Evolutionary conservation across 768 basidiomycete species (phyloP).

Genomic region (Tylopilus felleus): DNA sequence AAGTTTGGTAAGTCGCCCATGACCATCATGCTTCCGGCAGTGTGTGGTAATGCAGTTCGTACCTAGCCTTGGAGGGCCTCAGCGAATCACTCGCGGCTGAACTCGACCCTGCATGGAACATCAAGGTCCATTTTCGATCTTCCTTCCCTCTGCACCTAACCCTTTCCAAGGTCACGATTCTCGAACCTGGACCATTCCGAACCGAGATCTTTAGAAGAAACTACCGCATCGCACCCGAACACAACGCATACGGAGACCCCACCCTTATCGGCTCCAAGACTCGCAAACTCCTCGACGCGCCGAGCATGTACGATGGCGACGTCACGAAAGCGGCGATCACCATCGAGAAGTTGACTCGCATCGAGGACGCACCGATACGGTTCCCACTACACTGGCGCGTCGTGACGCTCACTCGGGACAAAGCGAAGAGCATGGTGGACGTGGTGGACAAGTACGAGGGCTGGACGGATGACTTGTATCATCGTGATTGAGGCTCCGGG

Average conservation of each 20-base stretch:
- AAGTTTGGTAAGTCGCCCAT: constrained; percentile 12
- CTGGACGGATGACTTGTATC: constrained; percentile 18
- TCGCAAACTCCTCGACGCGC: not conserved
- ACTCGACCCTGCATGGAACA: not conserved
- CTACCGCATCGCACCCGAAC: not conserved
- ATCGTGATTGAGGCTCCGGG: not conserved
- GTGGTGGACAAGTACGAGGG: constrained; percentile 12
- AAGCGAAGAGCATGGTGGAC: constrained; percentile 9
- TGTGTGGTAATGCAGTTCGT: not conserved
- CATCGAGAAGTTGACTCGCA: constrained; percentile 11
- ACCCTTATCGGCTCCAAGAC: not conserved
- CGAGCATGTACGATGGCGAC: constrained; percentile 11
- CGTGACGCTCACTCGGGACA: constrained; percentile 9
- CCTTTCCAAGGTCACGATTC: constrained; percentile 15
- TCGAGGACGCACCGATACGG: constrained; percentile 19
- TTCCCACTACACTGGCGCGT: constrained; percentile 10
- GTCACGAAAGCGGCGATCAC: constrained; percentile 8
- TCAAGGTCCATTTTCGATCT: not conserved
- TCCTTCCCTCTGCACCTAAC: no score
- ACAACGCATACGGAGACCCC: constrained; percentile 20
- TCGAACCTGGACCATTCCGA: constrained; percentile 17
- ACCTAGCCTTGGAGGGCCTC: constrained; percentile 16
- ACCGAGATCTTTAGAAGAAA: constrained; percentile 7
- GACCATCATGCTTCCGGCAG: no score
- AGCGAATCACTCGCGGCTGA: constrained; percentile 6